Base-by-base conservation (phyloP, 257 asterid genomes). In the Perilla frutescens region DNA sequence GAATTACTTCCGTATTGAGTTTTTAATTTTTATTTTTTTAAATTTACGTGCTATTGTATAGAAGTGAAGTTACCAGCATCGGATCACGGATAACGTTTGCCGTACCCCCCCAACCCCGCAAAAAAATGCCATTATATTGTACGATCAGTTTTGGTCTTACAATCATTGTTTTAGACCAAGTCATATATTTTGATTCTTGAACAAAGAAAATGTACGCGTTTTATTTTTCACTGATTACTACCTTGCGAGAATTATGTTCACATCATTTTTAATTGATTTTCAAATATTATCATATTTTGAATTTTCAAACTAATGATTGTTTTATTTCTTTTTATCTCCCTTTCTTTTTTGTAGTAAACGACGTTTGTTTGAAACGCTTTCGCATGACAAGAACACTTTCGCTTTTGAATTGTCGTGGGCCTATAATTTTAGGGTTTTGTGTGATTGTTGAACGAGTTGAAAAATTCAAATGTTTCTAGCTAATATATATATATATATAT, bases 141-240 rank as follows among this genome's bases (percentile, higher is more conserved):
- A 29, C 44, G 50, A 8, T 37, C 5, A 54, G 7, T 7, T 54
- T 20, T 15, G 4, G 0, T 41, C 4, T 12, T 0, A 44, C 43
- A 32, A 34, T 34, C 4, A 34, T 34, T 34, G 37, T 34, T 34
- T 34, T 34, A 4, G 37, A 34, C 37, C 37, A 34, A 43, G 10
- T 43, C 48, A 34, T 34, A 34, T 34, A 34, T 34, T 72, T 61
- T 72, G 50, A 37, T 48, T 40, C 54, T 14, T 1, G 11, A 7
- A 34, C 48, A n/a, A 48, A n/a, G 1, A 14, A 48, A n/a, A 12
- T 15, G 4, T 40, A 74, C 73, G 79, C 79, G 79, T 44, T 45
- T 5, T 51, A 73, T 8, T 48, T 64, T 43, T 3, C 54, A 20
- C 6, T 50, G n/a, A 40, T 47, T 37, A 49, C 12, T 61, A 29